These are phyloP conservation scores for Pestalotiopsis sp. DNA, from an alignment of 2,329 filamentous ascomycete species.

Conservation along the genomic window DNA sequence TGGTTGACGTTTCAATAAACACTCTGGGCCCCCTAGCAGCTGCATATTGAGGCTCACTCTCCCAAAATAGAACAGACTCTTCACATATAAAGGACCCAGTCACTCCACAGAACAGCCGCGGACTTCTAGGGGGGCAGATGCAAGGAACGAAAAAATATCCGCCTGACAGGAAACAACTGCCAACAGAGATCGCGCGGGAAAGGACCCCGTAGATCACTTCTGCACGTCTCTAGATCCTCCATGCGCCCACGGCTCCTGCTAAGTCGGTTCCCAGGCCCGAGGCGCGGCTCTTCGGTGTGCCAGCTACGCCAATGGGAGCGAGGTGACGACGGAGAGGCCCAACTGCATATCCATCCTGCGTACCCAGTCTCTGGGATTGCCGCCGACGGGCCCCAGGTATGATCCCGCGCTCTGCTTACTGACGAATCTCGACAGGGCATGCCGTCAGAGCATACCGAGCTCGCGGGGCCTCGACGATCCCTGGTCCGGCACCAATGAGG, in stretches of 20 bases:
- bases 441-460: neutral
- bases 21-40: conserved; percentile 11
- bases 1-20: conserved; percentile 15
- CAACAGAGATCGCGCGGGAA: neutral
- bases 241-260: neutral
- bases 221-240: neutral
- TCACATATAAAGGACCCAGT: neutral
- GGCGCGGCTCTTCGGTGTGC: too few relatives aligned
- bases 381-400: neutral
- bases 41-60: conserved; percentile 15
- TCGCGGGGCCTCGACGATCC: neutral
- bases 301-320: conserved; percentile 11
- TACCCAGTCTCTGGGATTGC: neutral
- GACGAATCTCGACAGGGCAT: neutral
- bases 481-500: neutral
- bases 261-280: neutral
- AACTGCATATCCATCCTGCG: conserved; percentile 9
- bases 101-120: neutral
- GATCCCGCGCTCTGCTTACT: neutral
- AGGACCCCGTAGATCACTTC: neutral
- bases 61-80: conserved; percentile 7
- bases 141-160: neutral
- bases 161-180: neutral
- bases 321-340: conserved; percentile 11
- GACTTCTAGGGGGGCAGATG: neutral